Evolutionary conservation across 2,329 filamentous ascomycete species (phyloP), one percentile per base, ranked within the genome.

Genomic region (Xylariaceae sp.): DNA sequence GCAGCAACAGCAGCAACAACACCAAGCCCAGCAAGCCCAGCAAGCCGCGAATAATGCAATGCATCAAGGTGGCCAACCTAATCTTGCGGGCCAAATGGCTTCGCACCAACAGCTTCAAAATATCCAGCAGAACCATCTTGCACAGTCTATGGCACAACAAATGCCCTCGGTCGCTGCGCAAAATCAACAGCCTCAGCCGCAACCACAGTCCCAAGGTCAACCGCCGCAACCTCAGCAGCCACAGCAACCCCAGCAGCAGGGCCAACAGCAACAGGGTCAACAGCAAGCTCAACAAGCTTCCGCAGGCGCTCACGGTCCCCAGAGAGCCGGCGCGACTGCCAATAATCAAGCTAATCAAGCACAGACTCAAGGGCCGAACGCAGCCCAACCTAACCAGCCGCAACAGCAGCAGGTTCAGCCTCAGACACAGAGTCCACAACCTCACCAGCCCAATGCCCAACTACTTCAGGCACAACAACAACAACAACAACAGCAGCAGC

Each of bases 51-150:
- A 75, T 58, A 73, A 74, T 46, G 72, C 75, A 54, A 74, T 76
- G 61, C 70, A 74, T 50, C 73, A 73, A 36, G 68, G 63, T 56
- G 70, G 69, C 50, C 61, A 72, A 42, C 60, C 69, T 39, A 52
- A 64, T 8, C 67, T 69, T 27, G 67, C 72, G 21, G 69, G 71
- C 27, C 72, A 73, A 49, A 73, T 74, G 60, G 73, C 72, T 24
- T 68, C 72, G 49, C 70, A 77, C 50, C 73, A n/a, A n/a, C n/a
- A 77, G 52, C 66, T 76, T 27, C 77, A 78, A 46, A 65, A 69
- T 29, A 67, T 70, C 51, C 73, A 72, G 18, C 77, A 77, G 61
- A 62, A 32, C 26, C 58, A 60, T 24, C 23, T 59, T 66, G 43
- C 70, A 7, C 50, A 74, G 75, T 52, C 71, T 15, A 60, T 62